phyloP scores from a whole-genome alignment of 1,139 yeast genomes.

The Yamadazyma aaseri region DNA sequence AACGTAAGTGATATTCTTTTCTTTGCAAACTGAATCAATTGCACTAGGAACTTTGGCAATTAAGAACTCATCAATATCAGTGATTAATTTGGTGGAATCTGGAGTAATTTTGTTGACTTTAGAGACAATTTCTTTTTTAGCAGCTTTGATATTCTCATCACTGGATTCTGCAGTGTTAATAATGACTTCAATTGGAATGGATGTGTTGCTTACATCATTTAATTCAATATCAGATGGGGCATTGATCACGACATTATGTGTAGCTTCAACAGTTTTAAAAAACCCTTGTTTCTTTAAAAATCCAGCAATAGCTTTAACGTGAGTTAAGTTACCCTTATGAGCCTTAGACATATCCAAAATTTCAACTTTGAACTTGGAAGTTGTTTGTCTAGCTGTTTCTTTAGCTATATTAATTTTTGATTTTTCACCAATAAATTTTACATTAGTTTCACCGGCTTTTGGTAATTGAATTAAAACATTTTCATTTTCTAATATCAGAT shows the following conservation, averaged over 20 bases:
- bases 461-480: constrained; percentile 68
- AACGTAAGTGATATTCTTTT: constrained; percentile 53
- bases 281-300: constrained; percentile 56
- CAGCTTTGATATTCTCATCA: constrained; percentile 37
- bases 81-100: constrained; percentile 52
- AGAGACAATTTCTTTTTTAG: constrained; percentile 67
- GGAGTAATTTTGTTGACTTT: constrained; percentile 76
- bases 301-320: constrained; percentile 72
- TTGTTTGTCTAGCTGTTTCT: constrained; percentile 52
- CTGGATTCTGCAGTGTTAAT: constrained; percentile 28
- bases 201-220: constrained; percentile 16
- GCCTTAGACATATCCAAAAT: constrained; percentile 81
- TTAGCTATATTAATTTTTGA: constrained; percentile 60
- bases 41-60: constrained; percentile 49
- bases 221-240: constrained; percentile 47
- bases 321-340: constrained; percentile 74
- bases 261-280: constrained; percentile 45
- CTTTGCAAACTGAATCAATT: constrained; percentile 45
- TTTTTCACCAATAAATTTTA: constrained; percentile 65
- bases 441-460: constrained; percentile 40
- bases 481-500: constrained; percentile 46
- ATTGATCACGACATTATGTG: constrained; percentile 51
- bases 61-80: constrained; percentile 72
- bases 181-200: constrained; percentile 45
- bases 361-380: constrained; percentile 55